These are phyloP conservation scores for Capsicum pubescens DNA, from an alignment of 257 asterid genomes.

Conservation along the genomic window DNA sequence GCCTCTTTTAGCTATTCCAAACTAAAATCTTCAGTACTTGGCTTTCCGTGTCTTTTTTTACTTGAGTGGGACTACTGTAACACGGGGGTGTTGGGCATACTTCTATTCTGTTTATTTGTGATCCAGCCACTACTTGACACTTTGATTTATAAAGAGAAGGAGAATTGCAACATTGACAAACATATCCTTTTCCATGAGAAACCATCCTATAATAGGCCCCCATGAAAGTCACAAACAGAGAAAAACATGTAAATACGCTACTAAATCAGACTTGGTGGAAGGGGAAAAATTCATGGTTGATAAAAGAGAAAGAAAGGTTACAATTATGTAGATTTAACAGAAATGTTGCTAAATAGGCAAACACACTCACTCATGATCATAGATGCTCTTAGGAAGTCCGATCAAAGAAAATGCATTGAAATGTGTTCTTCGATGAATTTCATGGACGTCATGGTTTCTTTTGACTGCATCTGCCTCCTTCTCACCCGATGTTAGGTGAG, in stretches of 20 bases:
- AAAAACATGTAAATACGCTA: neutral
- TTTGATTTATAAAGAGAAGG: neutral
- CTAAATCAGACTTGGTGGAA: conserved; percentile 11
- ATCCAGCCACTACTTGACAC: neutral
- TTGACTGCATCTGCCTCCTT: conserved; percentile 68
- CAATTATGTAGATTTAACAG: neutral
- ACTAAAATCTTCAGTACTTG: conserved; percentile 10
- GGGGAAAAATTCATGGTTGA: neutral
- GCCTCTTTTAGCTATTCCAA: neutral
- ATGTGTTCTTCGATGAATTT: conserved; percentile 83
- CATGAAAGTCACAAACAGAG: conserved; percentile 12
- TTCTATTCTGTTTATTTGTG: neutral
- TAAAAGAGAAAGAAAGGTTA: neutral
- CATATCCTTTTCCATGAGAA: neutral
- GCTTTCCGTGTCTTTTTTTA: neutral
- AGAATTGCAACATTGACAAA: neutral
- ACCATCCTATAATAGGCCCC: neutral
- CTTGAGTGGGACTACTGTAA: conserved; percentile 7
- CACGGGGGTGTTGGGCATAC: neutral
- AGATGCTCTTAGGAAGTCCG: conserved; percentile 77
- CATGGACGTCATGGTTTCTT: conserved; percentile 88
- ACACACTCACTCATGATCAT: conserved; percentile 88
- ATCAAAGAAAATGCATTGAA: conserved; percentile 56
- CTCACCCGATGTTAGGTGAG: conserved; percentile 93
- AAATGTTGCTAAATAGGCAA: neutral